A percentile compares a stretch with the other conserved stretches of the same genome.
These are phyloP conservation scores for Xerocomus tenax DNA, from an alignment of 1,284 basidiomycete genomes.

Conservation along the genomic window DNA sequence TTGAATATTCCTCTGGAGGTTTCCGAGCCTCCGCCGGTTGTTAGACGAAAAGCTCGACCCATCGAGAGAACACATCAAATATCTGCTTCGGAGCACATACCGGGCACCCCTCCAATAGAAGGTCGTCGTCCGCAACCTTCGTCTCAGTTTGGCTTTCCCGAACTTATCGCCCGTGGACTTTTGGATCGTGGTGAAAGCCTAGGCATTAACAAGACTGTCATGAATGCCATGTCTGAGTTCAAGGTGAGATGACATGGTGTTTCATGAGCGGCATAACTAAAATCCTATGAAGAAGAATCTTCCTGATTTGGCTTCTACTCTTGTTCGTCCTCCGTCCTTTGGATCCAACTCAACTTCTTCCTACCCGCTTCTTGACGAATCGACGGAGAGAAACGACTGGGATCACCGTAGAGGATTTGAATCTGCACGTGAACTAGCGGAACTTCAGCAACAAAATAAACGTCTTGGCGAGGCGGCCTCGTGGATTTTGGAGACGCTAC, in stretches of 20 bases:
- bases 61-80: slow-evolving; percentile 27
- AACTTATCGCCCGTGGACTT: slow-evolving; percentile 62
- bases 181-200: slow-evolving; percentile 69
- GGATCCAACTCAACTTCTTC: slow-evolving; percentile 37
- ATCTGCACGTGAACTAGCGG: slow-evolving; percentile 52
- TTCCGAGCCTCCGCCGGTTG: slow-evolving; percentile 41
- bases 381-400: slow-evolving; percentile 55
- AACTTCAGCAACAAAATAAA: slow-evolving; percentile 47
- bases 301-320: slow-evolving; percentile 65
- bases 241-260: slow-evolving; percentile 38
- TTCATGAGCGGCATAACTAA: slow-evolving; percentile 2
- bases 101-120: slow-evolving; percentile 16
- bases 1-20: slow-evolving; percentile 64
- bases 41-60: slow-evolving; percentile 32
- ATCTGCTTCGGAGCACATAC: slow-evolving; percentile 17
- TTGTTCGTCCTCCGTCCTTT: slow-evolving; percentile 48
- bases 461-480: slow-evolving; percentile 56
- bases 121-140: slow-evolving; percentile 39
- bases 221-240: slow-evolving; percentile 68
- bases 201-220: slow-evolving; percentile 70
- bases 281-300: slow-evolving; percentile 57
- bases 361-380: slow-evolving; percentile 60
- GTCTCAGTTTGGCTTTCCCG: slow-evolving; percentile 48
- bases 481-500: slow-evolving; percentile 64
- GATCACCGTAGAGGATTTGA: slow-evolving; percentile 58